These are phyloP conservation scores for Daldinia decipiens DNA, from an alignment of 495 filamentous ascomycete species.

Conservation along the genomic window DNA sequence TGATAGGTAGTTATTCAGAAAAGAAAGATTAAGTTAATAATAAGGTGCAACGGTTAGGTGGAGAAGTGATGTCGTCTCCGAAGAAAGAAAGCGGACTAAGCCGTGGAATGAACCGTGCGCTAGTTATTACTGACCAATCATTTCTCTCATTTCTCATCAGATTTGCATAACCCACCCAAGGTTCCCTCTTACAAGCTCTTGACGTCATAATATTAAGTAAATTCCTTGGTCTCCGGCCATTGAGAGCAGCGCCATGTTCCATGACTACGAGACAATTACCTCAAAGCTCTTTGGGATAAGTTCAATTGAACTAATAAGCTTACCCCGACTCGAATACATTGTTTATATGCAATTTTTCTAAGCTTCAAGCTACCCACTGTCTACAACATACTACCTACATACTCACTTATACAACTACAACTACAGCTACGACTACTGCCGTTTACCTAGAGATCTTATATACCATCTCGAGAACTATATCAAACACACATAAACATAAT, in stretches of 20 bases:
- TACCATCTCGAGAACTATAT: conserved; percentile 10
- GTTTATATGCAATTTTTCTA: background rate
- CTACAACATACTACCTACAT: conserved; percentile 2
- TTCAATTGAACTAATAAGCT: conserved; percentile 20
- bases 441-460: conserved; percentile 4
- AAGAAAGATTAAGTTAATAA: conserved; percentile 17
- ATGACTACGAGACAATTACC: conserved; percentile 42
- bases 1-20: too few species aligned
- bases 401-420: conserved; percentile 14
- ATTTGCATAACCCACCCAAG: conserved; percentile 24
- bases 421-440: background rate
- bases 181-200: conserved; percentile 28
- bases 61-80: conserved; percentile 38
- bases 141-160: conserved; percentile 8
- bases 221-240: conserved; percentile 31
- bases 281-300: conserved; percentile 28
- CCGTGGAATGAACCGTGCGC: conserved; percentile 10
- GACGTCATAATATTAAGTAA: conserved; percentile 33
- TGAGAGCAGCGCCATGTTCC: conserved; percentile 27
- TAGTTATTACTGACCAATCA: conserved; percentile 27
- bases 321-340: conserved; percentile 14
- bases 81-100: conserved; percentile 13
- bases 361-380: too few species aligned
- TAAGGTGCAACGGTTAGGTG: conserved; percentile 27
- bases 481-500: conserved; percentile 17